Evolutionary conservation across 208 protist genomes (phyloP), one percentile per base, ranked within the genome.

Genomic region (Acanthamoeba triangularis): DNA sequence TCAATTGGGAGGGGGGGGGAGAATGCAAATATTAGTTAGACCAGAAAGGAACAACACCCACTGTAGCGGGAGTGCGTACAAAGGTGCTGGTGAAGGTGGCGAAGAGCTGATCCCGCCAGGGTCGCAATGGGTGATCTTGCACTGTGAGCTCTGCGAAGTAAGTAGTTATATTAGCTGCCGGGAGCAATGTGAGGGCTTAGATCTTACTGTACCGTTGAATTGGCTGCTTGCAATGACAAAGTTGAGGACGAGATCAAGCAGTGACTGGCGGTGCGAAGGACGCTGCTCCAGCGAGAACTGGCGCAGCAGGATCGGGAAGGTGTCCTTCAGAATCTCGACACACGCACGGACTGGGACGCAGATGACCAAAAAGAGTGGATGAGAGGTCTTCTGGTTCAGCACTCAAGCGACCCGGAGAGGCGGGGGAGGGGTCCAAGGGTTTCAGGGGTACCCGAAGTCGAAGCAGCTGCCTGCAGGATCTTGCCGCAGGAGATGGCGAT

Each of bases 401-500:
- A 4, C 44, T 47, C 44, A 47, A 47, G 44, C 13, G 44, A 13
- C 44, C 44, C 13, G 13, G 44, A 47, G 7, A 69, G 44, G 30
- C 5, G 61, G 69, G 28, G 23, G 41, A 23, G 30, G 44, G 33
- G n/a, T n/a, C n/a, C 54, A 59, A n/a, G 7, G 59, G 25, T n/a
- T 28, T 11, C 59, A 7, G 0, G 16, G 8, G 30, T 76, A 93
- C 87, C 87, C 10, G 87, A 93, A 52, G 87, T 59, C 25, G 59
- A 76, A 18, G 87, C 87, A 16, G 87, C 87, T 23, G 61, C 20
- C 41, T 76, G 23, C 54, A 93, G n/a, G 37, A 93, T 67, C 59
- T 74, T 67, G 18, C 87, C 87, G 61, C 87, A 76, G 63, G 54
- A 76, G 87, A 93, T 93, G 35, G 87, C 87, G 37, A 76, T 54